phyloP scores from a whole-genome alignment of 2,329 filamentous ascomycete genomes.

The Penicillium sp. region DNA sequence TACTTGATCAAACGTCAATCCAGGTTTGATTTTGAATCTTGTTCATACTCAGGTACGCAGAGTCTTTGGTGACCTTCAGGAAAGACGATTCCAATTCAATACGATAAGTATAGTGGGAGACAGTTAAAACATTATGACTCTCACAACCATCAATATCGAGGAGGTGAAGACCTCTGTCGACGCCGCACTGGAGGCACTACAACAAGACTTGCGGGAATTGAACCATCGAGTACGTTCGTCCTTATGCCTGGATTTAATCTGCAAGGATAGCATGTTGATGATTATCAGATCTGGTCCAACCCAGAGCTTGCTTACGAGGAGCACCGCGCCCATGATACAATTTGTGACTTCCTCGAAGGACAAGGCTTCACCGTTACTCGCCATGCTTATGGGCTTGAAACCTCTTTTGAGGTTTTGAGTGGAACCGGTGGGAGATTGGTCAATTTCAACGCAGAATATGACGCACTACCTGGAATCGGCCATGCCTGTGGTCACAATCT shows the following conservation, averaged over 20 bases:
- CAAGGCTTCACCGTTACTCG: constrained; percentile 43
- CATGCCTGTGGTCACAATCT: constrained; percentile 38
- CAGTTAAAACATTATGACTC: constrained; percentile 11
- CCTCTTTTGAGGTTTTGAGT: constrained; percentile 43
- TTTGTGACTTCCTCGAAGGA: constrained; percentile 39
- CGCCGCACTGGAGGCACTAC: constrained; percentile 12
- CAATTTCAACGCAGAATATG: constrained; percentile 39
- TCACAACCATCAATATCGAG: constrained; percentile 8
- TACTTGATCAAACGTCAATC: too few relatives aligned
- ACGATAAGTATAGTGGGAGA: background rate
- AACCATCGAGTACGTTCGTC: constrained; percentile 19
- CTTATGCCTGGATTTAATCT: background rate
- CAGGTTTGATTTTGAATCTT: too few relatives aligned
- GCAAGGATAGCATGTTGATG: background rate
- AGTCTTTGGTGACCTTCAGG: too few relatives aligned
- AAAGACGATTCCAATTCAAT: background rate
- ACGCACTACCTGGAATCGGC: constrained; percentile 34
- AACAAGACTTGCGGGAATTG: constrained; percentile 20
- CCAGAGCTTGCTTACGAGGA: constrained; percentile 49
- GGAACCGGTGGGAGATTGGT: constrained; percentile 35
- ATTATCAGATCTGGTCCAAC: constrained; percentile 37
- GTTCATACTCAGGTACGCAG: too few relatives aligned
- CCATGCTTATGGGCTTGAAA: constrained; percentile 46
- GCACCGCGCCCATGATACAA: constrained; percentile 44
- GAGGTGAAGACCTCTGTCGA: constrained; percentile 21